Evolutionary conservation across 1,284 basidiomycete species (phyloP).

Genomic region (Ustilago vetiveriae): DNA sequence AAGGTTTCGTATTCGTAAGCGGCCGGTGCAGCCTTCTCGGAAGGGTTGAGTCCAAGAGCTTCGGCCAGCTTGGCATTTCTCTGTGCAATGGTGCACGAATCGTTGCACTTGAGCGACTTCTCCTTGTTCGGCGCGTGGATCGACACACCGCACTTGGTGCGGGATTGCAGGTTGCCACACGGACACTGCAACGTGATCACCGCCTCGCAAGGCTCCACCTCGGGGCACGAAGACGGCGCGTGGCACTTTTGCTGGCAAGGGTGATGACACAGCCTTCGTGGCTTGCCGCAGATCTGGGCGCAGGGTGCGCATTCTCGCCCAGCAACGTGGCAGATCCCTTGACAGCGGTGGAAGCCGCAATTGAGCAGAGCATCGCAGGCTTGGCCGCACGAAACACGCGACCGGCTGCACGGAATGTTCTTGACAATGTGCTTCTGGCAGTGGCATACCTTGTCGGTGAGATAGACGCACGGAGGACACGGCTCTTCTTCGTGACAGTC

Average conservation of each 20-base stretch:
- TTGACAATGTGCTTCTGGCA: slow-evolving; percentile 61
- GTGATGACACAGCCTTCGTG: slow-evolving; percentile 59
- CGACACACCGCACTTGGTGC: slow-evolving; percentile 52
- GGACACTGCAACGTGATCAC: slow-evolving; percentile 58
- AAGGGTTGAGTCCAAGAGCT: slow-evolving; percentile 60
- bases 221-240: slow-evolving; percentile 61
- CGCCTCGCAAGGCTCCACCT: slow-evolving; percentile 58
- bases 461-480: slow-evolving; percentile 65
- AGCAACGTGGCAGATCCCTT: slow-evolving; percentile 57
- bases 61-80: slow-evolving; percentile 65
- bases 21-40: slow-evolving; percentile 42
- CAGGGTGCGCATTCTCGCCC: slow-evolving; percentile 58
- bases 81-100: slow-evolving; percentile 61
- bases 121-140: slow-evolving; percentile 46
- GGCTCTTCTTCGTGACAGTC: slow-evolving; percentile 61
- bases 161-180: slow-evolving; percentile 61
- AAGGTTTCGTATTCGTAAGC: slow-evolving; percentile 49
- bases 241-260: slow-evolving; percentile 61
- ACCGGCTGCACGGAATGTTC: slow-evolving; percentile 63
- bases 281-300: slow-evolving; percentile 59
- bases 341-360: slow-evolving; percentile 63
- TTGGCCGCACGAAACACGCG: slow-evolving; percentile 57
- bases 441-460: slow-evolving; percentile 59
- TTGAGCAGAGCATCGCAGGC: slow-evolving; percentile 55
- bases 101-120: slow-evolving; percentile 60